These are phyloP conservation scores for Pholiota conissans DNA, from an alignment of 768 basidiomycete species.

Conservation along the genomic window DNA sequence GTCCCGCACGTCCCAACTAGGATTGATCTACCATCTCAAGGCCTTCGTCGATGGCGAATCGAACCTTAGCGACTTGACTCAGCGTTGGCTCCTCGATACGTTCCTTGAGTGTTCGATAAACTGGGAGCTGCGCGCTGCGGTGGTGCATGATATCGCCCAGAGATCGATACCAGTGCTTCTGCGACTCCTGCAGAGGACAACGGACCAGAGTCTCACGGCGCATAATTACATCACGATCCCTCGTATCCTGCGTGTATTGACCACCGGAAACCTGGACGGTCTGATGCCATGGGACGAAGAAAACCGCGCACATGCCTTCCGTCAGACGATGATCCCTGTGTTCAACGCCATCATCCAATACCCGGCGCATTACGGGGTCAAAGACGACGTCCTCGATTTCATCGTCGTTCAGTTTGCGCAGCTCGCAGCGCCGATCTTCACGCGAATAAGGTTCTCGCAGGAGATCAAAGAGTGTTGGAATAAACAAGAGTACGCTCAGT, in stretches of 20 bases:
- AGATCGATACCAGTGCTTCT: constrained; percentile 36
- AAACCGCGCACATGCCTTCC: constrained; percentile 27
- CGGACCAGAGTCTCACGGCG: constrained; percentile 25
- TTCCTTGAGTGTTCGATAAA: constrained; percentile 34
- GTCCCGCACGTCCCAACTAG: constrained; percentile 33
- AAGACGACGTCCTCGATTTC: constrained; percentile 30
- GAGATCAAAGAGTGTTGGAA: constrained; percentile 25
- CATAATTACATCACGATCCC: constrained; percentile 30
- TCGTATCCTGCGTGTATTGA: constrained; percentile 32
- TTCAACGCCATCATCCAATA: constrained; percentile 32
- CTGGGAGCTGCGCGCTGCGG: constrained; percentile 38
- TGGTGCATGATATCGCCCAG: constrained; percentile 32
- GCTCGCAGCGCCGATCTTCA: constrained; percentile 31
- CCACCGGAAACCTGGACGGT: constrained; percentile 25
- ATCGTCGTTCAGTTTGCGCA: constrained; percentile 31
- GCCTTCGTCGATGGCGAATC: constrained; percentile 29
- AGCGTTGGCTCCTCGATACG: constrained; percentile 39
- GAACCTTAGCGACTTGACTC: constrained; percentile 30
- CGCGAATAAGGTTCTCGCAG: constrained; percentile 29
- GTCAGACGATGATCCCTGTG: constrained; percentile 31
- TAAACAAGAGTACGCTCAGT: no score
- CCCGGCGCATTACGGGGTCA: constrained; percentile 31
- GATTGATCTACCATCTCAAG: constrained; percentile 32
- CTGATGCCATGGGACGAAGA: constrained; percentile 28
- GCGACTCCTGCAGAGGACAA: constrained; percentile 30